A percentile compares a stretch with the other conserved stretches of the same genome.
These are phyloP conservation scores for Cyclotella distinguenda DNA, from an alignment of 108 stramenopile genomes.

Conservation along the genomic window DNA sequence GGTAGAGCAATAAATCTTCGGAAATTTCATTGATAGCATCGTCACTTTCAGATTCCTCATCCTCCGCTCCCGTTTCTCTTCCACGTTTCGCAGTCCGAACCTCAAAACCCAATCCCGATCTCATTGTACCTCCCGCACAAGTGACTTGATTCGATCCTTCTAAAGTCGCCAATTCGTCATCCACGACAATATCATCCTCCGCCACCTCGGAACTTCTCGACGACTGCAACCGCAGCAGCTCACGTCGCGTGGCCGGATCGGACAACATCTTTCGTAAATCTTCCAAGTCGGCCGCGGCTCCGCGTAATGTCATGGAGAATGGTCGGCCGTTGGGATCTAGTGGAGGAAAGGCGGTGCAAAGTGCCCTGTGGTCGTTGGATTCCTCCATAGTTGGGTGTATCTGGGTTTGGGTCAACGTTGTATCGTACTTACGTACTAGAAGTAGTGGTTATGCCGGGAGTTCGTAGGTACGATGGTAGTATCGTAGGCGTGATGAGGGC, in stretches of 20 bases:
- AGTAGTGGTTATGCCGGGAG: too few species aligned
- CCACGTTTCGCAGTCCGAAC: conserved; percentile 1
- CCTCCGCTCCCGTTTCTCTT: conserved; percentile 5
- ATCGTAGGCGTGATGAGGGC: too few species aligned
- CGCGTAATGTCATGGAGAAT: conserved; percentile 40
- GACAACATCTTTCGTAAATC: conserved; percentile 22
- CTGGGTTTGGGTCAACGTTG: not conserved
- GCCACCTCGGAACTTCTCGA: not conserved
- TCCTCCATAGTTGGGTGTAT: conserved; percentile 3
- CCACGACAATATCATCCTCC: conserved; percentile 17
- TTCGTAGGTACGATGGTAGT: too few species aligned
- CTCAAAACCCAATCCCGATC: not conserved
- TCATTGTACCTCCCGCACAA: not conserved
- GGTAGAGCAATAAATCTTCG: conserved; percentile 34
- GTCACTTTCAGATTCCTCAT: conserved; percentile 13
- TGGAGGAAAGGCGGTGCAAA: conserved; percentile 38
- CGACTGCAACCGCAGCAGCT: conserved; percentile 3
- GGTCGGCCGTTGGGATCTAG: conserved; percentile 46
- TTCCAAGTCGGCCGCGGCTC: conserved; percentile 33
- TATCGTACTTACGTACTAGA: not conserved
- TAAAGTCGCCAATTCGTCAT: conserved; percentile 2
- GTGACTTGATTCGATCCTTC: not conserved
- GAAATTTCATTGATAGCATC: conserved; percentile 9
- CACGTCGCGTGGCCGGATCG: conserved; percentile 11
- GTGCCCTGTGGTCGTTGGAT: conserved; percentile 1